These are phyloP conservation scores for Clathrospora elynae DNA, from an alignment of 2,329 filamentous ascomycete species.

Conservation along the genomic window DNA sequence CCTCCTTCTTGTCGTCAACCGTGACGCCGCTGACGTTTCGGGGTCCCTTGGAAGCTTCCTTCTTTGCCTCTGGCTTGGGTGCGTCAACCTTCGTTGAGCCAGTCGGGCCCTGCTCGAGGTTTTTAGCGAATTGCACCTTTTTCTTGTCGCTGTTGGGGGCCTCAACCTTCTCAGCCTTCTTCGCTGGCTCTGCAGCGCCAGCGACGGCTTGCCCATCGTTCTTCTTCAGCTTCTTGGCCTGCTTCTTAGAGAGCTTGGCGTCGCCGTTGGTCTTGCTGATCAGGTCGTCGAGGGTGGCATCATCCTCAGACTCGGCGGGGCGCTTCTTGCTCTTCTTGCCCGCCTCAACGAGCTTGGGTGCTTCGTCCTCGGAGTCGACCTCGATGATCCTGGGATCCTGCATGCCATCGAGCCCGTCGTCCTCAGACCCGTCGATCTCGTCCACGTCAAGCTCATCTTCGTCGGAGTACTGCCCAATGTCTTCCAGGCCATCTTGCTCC, in stretches of 20 bases:
- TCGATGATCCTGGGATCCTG: slow-evolving; percentile 83
- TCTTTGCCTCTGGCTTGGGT: slow-evolving; percentile 54
- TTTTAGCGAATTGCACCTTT: slow-evolving; percentile 99
- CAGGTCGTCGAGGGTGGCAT: slow-evolving; percentile 74
- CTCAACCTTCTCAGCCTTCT: slow-evolving; percentile 57
- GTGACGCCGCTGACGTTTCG: slow-evolving; percentile 88
- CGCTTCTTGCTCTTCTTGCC: slow-evolving; percentile 82
- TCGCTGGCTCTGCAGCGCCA: slow-evolving; percentile 58
- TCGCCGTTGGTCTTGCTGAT: slow-evolving; percentile 77
- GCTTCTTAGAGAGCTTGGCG: slow-evolving; percentile 88
- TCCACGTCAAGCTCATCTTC: slow-evolving; percentile 70
- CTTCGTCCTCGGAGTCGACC: slow-evolving; percentile 73
- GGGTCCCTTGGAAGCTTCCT: slow-evolving; percentile 60
- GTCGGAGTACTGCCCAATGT: slow-evolving; percentile 78
- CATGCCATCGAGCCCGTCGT: slow-evolving; percentile 62
- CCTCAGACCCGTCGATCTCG: slow-evolving; percentile 56
- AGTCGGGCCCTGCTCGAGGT: slow-evolving; percentile 95
- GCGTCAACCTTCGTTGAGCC: slow-evolving; percentile 55
- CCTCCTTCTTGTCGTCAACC: slow-evolving; percentile 93
- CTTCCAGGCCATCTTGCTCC: slow-evolving; percentile 61
- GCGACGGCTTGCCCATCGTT: slow-evolving; percentile 87
- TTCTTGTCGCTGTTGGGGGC: slow-evolving; percentile 65
- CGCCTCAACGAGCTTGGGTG: slow-evolving; percentile 58
- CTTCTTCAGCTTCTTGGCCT: slow-evolving; percentile 98
- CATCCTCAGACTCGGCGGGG: slow-evolving; percentile 69